Percentiles rank a stretch among this genome's conserved stretches.
Conservation (phyloP, 805 yeast species). For the Zygoascus bituminiphila region DNA sequence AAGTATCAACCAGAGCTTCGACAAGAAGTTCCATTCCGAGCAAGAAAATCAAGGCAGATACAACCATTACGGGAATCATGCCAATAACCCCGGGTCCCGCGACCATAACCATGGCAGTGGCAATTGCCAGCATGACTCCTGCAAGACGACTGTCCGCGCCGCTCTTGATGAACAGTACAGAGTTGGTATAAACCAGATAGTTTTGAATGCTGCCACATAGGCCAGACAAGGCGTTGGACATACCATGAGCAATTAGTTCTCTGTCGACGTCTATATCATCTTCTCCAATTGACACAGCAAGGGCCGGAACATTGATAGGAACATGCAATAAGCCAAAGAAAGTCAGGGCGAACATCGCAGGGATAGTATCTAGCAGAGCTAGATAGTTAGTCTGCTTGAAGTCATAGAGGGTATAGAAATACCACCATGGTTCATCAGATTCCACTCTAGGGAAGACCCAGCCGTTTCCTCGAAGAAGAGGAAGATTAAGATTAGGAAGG, state of each 20-base stretch:
- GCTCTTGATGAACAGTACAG: conserved; percentile 82
- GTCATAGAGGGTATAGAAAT: conserved; percentile 67
- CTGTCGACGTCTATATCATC: conserved; percentile 77
- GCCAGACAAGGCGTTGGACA: conserved; percentile 81
- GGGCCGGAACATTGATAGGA: conserved; percentile 95
- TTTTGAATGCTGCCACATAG: conserved; percentile 82
- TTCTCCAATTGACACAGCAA: conserved; percentile 83
- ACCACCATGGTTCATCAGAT: conserved; percentile 75
- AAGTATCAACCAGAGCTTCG: conserved; percentile 81
- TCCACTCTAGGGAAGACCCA: conserved; percentile 74
- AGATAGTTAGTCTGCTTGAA: conserved; percentile 68
- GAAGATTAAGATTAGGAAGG: conserved; percentile 58
- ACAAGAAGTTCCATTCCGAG: conserved; percentile 84
- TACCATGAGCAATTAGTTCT: conserved; percentile 91
- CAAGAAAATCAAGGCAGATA: conserved; percentile 82
- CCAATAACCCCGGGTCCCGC: conserved; percentile 92
- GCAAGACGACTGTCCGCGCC: conserved; percentile 89
- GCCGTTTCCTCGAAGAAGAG: conserved; percentile 58
- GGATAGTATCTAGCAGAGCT: conserved; percentile 58
- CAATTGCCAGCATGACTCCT: conserved; percentile 79
- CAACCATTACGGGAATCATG: conserved; percentile 90
- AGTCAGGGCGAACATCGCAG: conserved; percentile 91
- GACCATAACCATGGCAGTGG: conserved; percentile 73
- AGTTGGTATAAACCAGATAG: conserved; percentile 89
- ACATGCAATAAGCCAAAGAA: conserved; percentile 95